Evolutionary conservation across 306 rosid species (phyloP).

Genomic region (Prinsepia uniflora): DNA sequence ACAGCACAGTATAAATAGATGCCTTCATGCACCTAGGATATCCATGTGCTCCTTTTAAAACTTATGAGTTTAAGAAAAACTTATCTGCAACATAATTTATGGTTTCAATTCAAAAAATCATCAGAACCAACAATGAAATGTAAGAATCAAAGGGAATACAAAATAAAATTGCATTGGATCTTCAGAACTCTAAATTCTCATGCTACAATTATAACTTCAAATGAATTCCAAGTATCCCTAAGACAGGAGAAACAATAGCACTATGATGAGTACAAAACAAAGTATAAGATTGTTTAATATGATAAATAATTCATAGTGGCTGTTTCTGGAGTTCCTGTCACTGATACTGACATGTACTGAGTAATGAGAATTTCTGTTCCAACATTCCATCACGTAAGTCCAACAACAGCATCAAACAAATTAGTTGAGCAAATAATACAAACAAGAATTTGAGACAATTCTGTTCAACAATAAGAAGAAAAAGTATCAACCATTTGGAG

Average conservation of each 20-base stretch:
- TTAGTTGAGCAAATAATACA: background rate
- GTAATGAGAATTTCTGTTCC: background rate
- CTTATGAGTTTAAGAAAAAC: background rate
- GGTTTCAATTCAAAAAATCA: background rate
- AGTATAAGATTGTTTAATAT: background rate
- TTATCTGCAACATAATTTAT: too few species aligned
- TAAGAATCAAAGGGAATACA: background rate
- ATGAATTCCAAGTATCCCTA: background rate
- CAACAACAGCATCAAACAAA: background rate
- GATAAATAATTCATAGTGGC: background rate
- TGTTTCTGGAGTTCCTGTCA: background rate
- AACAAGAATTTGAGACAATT: background rate
- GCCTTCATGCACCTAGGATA: background rate
- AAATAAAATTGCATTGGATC: background rate
- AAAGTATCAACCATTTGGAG: constrained; percentile 69
- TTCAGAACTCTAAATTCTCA: background rate
- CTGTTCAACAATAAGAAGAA: background rate
- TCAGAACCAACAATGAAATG: background rate
- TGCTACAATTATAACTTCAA: background rate
- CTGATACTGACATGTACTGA: background rate
- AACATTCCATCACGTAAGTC: background rate
- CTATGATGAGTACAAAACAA: background rate
- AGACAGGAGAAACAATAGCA: background rate
- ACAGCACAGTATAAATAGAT: background rate
- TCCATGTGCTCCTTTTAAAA: background rate